Base-by-base conservation (phyloP, 1,139 yeast genomes). In the Scheffersomyces parashehatae region DNA sequence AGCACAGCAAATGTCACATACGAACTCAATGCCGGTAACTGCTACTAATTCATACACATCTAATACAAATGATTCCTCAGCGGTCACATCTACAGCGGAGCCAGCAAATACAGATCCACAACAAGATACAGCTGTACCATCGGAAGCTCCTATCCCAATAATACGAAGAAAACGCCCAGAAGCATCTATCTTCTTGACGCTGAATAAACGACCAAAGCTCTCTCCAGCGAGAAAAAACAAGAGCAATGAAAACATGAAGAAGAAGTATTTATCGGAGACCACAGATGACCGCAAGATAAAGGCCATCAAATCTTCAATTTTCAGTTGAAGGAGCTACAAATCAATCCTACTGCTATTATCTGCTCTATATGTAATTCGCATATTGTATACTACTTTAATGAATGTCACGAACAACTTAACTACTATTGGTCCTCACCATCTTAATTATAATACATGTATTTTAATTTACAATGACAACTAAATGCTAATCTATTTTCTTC, bases 251-350 rank as follows among this genome's bases (percentile, higher is more conserved):
- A 20, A 45, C 40, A 32, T 48, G 50, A 3, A 40, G 40, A 16
- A 32, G 35, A 24, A 30, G 24, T n/a, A 34, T 30, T 3, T 30
- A 43, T 6, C 29, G 37, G n/a, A 43, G 36, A 14, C 31, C 41
- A n/a, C 37, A 35, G n/a, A 39, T 29, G 28, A 44, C 38, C 12
- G 48, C 42, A 5, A 49, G 36, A 52, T 62, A 10, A 66, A 60
- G 45, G 50, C 62, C 20, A 54, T 63, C 13, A 59, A 55, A 42
- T 69, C 74, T 9, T 67, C 73, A 33, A 62, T 68, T 37, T 69
- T 68, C 47, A 59, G 59, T 40, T 60, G 50, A 47, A 3, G n/a
- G n/a, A 7, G 1, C 8, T 6, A 20, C 26, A 20, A 5, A 20
- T 3, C 1, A 20, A 5, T 20, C 26, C 26, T 6, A 20, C 9